Conservation (phyloP, 441 rosid genomes). For the Metrosideros polymorpha region DNA sequence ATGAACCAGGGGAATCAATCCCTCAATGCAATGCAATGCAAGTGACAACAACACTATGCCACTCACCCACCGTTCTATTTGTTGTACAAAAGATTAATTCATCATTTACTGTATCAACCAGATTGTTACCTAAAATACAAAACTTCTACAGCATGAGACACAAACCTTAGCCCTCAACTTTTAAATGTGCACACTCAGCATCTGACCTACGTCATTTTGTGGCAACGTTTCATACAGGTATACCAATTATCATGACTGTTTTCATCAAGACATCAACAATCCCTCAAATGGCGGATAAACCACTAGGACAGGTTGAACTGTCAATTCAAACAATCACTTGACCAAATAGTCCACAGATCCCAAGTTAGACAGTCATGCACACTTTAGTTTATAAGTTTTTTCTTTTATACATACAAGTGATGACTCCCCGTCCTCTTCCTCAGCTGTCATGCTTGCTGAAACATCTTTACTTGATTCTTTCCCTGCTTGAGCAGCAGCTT, state of each 20-base stretch:
- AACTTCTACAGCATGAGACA: background rate
- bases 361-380: background rate
- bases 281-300: background rate
- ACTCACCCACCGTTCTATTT: background rate
- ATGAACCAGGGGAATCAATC: background rate
- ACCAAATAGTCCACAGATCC: background rate
- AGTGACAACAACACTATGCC: background rate
- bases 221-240: background rate
- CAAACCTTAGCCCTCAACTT: background rate
- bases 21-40: background rate
- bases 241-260: background rate
- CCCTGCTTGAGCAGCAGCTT: constrained; percentile 33
- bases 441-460: constrained; percentile 7
- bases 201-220: background rate
- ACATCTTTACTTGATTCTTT: constrained; percentile 20
- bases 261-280: background rate
- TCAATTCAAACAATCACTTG: background rate
- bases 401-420: constrained; percentile 14
- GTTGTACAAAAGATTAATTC: background rate
- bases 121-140: background rate
- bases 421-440: constrained; percentile 19
- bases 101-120: background rate
- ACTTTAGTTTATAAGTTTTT: background rate
- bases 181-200: background rate
- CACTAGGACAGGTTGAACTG: background rate